Evolutionary conservation across 352 stramenopile genomes (phyloP), one percentile per base, ranked within the genome.

Genomic region (Globisporangium spiculum): DNA sequence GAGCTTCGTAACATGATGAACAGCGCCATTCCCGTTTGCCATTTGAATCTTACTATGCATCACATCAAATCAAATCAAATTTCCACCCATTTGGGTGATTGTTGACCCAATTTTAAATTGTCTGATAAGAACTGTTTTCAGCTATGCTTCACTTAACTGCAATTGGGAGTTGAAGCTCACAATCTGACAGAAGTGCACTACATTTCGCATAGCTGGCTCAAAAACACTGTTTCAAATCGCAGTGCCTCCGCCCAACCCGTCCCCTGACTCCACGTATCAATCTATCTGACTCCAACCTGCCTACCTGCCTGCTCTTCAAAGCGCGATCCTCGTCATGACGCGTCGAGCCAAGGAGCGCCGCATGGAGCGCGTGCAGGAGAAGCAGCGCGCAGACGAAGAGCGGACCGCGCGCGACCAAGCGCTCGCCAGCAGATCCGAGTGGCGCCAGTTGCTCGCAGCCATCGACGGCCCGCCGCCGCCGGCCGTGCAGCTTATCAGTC

Each of bases 341-440:
- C 79, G 86, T 58, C 80, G 84, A 54, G 86, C 86, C 63, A 94
- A 92, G 73, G 86, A 93, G 70, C 78, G 75, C 38, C 83, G 86
- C 44, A 69, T 74, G 63, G 77, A 90, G 74, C 86, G 86, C 68
- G 78, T 83, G 57, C 73, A 81, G 41, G 78, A 83, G 59, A 90
- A 90, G 73, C 75, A 81, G 57, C 82, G 67, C 60, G 71, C 68
- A 22, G 53, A 65, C n/a, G 79, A 88, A 46, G 73, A 84, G 69
- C 73, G 57, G 12, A 26, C 69, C n/a, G 60, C 70, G 63, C 80
- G 81, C 2, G 80, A 85, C 55, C 66, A 72, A 26, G 70, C 67
- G 46, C 75, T 92, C 30, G 81, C 72, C 46, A 56, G 64, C 12
- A 80, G 86, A 14, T 66, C 79, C 27, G 70, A 79, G 38, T 94